phyloP scores from a whole-genome alignment of 305 asterid species.

The Stenogyne calaminthoides region DNA sequence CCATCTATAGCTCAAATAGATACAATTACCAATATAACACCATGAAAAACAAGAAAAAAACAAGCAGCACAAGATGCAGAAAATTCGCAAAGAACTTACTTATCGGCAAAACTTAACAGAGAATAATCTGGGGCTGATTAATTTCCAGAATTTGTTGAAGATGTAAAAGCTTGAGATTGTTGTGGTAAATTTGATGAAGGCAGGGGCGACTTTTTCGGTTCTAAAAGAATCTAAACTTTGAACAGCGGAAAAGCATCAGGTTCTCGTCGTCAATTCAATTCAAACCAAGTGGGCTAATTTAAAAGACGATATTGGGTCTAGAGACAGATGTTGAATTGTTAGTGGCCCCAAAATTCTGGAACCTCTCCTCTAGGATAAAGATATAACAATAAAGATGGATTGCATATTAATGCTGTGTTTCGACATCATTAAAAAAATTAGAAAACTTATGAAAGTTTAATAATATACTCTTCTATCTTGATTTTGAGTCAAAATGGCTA shows the following conservation, averaged over 20 bases:
- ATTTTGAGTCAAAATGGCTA: too few relatives aligned
- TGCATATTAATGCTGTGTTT: too few relatives aligned
- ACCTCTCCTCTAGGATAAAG: too few relatives aligned
- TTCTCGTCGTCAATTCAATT: neutral
- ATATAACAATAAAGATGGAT: too few relatives aligned
- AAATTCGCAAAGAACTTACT: constrained; percentile 19
- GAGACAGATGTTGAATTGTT: neutral
- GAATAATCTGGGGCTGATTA: neutral
- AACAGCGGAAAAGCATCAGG: neutral
- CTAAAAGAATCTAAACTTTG: neutral
- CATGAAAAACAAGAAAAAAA: neutral
- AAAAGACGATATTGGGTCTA: neutral
- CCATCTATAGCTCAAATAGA: neutral
- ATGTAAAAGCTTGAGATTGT: constrained; percentile 9
- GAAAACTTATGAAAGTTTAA: too few relatives aligned
- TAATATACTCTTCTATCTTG: too few relatives aligned
- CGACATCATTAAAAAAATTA: too few relatives aligned
- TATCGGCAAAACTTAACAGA: constrained; percentile 12
- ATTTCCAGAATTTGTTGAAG: neutral
- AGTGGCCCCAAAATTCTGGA: neutral
- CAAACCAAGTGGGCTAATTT: neutral
- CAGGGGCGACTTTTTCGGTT: neutral
- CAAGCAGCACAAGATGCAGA: neutral
- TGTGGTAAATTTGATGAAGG: neutral
- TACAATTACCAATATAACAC: neutral